Base-by-base conservation (phyloP, 768 basidiomycete species). In the Termitomyces sp. region DNA sequence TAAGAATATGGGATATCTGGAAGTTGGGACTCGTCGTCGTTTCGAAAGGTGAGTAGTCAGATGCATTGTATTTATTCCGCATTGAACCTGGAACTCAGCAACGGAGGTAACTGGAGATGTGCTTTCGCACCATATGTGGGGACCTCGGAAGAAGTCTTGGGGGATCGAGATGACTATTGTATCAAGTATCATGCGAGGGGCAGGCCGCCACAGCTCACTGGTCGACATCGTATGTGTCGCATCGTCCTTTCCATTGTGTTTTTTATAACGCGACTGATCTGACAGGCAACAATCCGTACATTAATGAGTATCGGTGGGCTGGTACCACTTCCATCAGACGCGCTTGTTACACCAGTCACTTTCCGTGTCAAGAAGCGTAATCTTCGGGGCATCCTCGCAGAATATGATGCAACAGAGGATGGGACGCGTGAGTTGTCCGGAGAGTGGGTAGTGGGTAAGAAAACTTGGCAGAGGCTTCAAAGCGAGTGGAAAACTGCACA, bases 391-490 rank as follows among this genome's bases (percentile, higher is more conserved):
- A 87, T 98, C 57, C 83, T 99, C 15, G 78, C 83, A 5, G 79
- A 86, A 7, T 84, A 83, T 58, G 96, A 98, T 69, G 82, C 79
- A 5, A 69, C 79, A 17, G 96, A 99, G 73, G 81, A 81, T 10
- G 96, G 94, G 38, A 72, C 68, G 9, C 83, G 96, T 4, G 91
- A 96, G 68, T 80, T 99, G 36, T 86, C 86, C 1, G 96, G 94
- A 0, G 96, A 99, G 78, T 99, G 96, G 96, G 88, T 98, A 29
- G 90, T 98, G n/a, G 93, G 93, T 40, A 91, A 90, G 72, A 86
- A 85, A 64, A 85, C 96, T 0, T 99, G 96, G 96, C 87, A 86
- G 64, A 78, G 86, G 34, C 79, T 97, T 65, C 94, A 97, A 69
- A 77, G 82, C 15, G 93, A 96, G 68, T 91, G 92, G 85, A 86